phyloP scores from a whole-genome alignment of 2,329 filamentous ascomycete species.

The Fusarium xyrophilum region DNA sequence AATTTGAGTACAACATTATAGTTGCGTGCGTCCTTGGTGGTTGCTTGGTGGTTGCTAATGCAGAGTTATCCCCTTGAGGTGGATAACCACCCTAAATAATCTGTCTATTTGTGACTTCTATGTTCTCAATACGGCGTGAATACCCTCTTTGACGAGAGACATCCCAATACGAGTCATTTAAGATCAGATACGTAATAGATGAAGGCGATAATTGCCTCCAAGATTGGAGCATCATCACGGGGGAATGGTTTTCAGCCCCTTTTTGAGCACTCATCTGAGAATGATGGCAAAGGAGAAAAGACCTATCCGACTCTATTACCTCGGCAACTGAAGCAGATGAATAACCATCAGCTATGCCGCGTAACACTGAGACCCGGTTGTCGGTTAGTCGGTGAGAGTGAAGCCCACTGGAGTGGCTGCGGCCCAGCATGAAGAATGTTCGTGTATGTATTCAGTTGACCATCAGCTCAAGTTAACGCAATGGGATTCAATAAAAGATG shows the following conservation, averaged over 20 bases:
- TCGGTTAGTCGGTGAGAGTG: neutral
- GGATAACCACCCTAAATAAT: neutral
- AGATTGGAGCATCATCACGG: neutral
- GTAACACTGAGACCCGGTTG: neutral
- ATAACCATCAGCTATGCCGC: neutral
- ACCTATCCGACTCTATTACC: neutral
- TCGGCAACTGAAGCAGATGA: neutral
- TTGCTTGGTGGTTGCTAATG: neutral
- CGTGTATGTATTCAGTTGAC: neutral
- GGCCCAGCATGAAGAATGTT: neutral
- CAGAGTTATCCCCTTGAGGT: neutral
- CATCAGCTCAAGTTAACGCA: neutral
- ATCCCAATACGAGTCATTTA: neutral
- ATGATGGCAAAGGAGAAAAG: neutral
- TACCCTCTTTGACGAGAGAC: neutral
- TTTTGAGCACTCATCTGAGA: neutral
- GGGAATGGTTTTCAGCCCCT: neutral
- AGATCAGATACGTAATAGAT: neutral
- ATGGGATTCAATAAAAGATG: neutral
- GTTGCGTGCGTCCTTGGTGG: neutral
- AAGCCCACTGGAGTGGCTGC: neutral
- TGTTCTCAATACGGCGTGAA: neutral
- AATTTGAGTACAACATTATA: neutral
- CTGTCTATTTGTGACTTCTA: neutral
- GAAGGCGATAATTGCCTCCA: neutral